Base-by-base conservation (phyloP, 2,329 filamentous ascomycete species). In the Xylogone sp. region DNA sequence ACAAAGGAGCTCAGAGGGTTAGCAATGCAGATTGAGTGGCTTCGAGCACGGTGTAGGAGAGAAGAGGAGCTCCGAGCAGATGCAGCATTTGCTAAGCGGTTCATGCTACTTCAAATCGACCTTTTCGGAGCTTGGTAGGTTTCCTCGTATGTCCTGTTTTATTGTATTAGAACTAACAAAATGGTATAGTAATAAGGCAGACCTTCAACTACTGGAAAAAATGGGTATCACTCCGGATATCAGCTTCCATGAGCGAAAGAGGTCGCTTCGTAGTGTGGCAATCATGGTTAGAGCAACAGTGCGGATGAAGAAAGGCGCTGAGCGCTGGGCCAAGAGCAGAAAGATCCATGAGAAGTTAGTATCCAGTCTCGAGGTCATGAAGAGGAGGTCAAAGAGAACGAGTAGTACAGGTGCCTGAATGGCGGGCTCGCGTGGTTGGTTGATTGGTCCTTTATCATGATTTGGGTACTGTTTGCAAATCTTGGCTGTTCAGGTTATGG, bases 101-200 rank as follows among this genome's bases (percentile, higher is more conserved):
- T 90, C 68, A 82, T 97, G 71, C 71, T 85, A 62, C 76, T 90
- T 68, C 84, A 90, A 69, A 82, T 95, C 49, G 84, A 91, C 61
- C 83, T 96, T 62, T 91, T 90, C 62, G 87, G 90, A 64, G 86
- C 90, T 73, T 97, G 92, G 93, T 97, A 85, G 61, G 89, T 86
- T 58, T 53, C 27, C 22, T 45, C 42, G 51, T 43, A 43, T 16
- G 52, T 49, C 29, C 48, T 24, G 44, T 22, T 21, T 43, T 46
- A 44, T 43, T 19, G 45, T 22, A 50, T 51, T 5, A 5, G 10
- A 27, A 59, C 62, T 54, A 50, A 55, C 22, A 22, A 51, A 50
- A 5, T 43, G 20, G 56, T 65, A 68, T 69, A 97, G 94, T 74
- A 99, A 97, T 75, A 87, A 93, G 69, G 88, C 90, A 54, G 90